Percentiles rank a stretch among this genome's conserved stretches.
Conservation (phyloP, 352 stramenopile species). For the Globisporangium canariense region DNA sequence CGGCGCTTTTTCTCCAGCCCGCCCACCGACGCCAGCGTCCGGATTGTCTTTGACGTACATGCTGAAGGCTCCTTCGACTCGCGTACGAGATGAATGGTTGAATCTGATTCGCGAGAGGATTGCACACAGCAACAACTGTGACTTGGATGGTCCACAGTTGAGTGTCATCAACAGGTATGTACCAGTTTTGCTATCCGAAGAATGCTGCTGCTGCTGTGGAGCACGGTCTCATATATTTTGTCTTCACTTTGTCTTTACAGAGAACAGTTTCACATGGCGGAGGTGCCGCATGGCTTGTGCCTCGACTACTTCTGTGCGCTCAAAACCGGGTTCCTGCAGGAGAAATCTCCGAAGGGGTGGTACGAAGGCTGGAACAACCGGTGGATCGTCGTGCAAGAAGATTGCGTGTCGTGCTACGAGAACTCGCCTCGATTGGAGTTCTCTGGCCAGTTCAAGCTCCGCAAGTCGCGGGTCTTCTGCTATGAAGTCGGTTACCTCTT, state of each 20-base stretch:
- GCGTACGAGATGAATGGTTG: conserved; percentile 69
- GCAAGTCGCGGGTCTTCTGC: conserved; percentile 61
- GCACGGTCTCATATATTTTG: not conserved
- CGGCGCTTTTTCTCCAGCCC: conserved; percentile 22
- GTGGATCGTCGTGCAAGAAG: conserved; percentile 80
- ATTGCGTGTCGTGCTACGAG: conserved; percentile 75
- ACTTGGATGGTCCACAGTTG: not conserved
- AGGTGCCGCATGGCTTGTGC: conserved; percentile 52
- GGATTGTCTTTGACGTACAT: conserved; percentile 32
- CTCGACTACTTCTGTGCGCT: conserved; percentile 82
- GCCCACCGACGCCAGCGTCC: conserved; percentile 21
- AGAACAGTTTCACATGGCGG: conserved; percentile 32
- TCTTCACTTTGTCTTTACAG: not conserved
- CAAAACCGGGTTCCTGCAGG: conserved; percentile 67
- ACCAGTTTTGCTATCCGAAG: not conserved
- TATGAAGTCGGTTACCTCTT: conserved; percentile 77
- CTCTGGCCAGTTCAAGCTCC: conserved; percentile 66
- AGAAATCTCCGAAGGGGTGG: conserved; percentile 73
- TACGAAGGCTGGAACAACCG: conserved; percentile 81
- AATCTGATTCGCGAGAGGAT: conserved; percentile 45
- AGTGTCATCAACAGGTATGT: conserved; percentile 8
- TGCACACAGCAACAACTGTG: conserved; percentile 17
- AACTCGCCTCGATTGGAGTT: conserved; percentile 76
- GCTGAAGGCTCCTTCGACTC: conserved; percentile 63
- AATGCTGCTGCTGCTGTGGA: not conserved